phyloP scores from a whole-genome alignment of 2,329 filamentous ascomycete genomes.

The Alternaria sp. region DNA sequence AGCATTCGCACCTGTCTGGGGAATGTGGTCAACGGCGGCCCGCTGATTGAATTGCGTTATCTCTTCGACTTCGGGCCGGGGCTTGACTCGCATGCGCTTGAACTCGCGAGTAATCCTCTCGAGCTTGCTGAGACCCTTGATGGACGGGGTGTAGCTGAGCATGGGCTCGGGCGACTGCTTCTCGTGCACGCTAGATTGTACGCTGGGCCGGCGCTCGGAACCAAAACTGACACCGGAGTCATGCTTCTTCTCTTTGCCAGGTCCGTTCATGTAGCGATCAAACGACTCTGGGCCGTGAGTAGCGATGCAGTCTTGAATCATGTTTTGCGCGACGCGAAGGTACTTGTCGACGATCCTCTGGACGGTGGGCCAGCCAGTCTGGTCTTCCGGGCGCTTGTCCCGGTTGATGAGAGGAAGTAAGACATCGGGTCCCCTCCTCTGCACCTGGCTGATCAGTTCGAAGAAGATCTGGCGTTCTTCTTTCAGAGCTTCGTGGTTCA shows the following conservation, averaged over 20 bases:
- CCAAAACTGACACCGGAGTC: conserved; percentile 70
- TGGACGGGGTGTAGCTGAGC: conserved; percentile 20
- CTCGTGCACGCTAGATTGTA: conserved; percentile 33
- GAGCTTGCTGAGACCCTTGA: conserved; percentile 57
- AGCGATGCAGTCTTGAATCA: conserved; percentile 65
- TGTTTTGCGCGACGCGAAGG: conserved; percentile 62
- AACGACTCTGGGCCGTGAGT: conserved; percentile 50
- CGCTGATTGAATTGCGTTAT: conserved; percentile 46
- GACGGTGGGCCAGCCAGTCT: conserved; percentile 62
- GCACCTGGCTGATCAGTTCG: conserved; percentile 65
- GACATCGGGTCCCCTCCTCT: conserved; percentile 61
- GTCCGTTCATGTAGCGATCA: conserved; percentile 35
- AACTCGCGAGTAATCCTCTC: conserved; percentile 67
- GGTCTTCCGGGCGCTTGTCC: conserved; percentile 58
- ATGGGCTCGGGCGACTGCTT: conserved; percentile 28
- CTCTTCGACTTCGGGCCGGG: conserved; percentile 58
- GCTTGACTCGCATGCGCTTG: conserved; percentile 62
- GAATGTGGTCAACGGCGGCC: conserved; percentile 21
- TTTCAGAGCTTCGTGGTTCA: conserved; percentile 60
- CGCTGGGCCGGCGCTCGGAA: conserved; percentile 42
- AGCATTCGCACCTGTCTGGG: conserved; percentile 28
- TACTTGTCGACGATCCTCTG: conserved; percentile 62
- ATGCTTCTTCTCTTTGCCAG: conserved; percentile 60
- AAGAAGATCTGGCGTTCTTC: conserved; percentile 68
- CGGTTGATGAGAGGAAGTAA: conserved; percentile 61